Evolutionary conservation across 192 early-diverging fungal genomes (phyloP).

Genomic region (Coemansia sp.): DNA sequence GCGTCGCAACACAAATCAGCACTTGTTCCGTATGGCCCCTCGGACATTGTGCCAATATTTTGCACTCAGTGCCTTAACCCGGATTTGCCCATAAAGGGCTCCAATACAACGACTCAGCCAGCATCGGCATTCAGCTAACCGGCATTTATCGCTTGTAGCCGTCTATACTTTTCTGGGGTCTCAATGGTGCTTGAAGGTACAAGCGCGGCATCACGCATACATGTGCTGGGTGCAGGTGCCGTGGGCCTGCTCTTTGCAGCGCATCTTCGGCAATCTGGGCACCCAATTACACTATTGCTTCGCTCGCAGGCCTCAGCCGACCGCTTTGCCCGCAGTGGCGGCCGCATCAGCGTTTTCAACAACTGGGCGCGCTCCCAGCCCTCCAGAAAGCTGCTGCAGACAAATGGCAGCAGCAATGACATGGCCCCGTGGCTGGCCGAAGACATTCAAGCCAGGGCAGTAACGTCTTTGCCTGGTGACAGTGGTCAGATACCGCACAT

Average conservation of each 20-base stretch:
- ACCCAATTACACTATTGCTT: slow-evolving; percentile 60
- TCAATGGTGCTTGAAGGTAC: slow-evolving; percentile 18
- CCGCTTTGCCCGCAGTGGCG: slow-evolving; percentile 21
- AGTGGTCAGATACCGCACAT: slow-evolving; percentile 34
- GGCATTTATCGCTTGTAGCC: not conserved
- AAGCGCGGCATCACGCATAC: slow-evolving; percentile 34
- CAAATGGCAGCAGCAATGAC: not conserved
- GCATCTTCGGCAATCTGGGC: slow-evolving; percentile 53
- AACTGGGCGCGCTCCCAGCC: slow-evolving; percentile 32
- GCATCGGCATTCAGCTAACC: not conserved
- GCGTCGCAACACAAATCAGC: no score
- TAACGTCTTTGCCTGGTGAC: slow-evolving; percentile 10
- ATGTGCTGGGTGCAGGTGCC: slow-evolving; percentile 71
- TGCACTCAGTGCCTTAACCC: no score
- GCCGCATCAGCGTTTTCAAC: slow-evolving; percentile 25
- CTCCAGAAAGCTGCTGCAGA: slow-evolving; percentile 37
- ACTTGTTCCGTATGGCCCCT: no score
- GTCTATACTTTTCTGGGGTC: slow-evolving; percentile 15
- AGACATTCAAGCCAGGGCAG: slow-evolving; percentile 43
- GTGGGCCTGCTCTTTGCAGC: slow-evolving; percentile 65
- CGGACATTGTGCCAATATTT: no score
- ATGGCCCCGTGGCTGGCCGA: slow-evolving; percentile 31
- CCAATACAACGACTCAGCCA: not conserved
- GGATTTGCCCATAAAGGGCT: not conserved
- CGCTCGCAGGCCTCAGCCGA: slow-evolving; percentile 52